Evolutionary conservation across 805 yeast genomes (phyloP).

Genomic region (Blastobotrys terrestris): DNA sequence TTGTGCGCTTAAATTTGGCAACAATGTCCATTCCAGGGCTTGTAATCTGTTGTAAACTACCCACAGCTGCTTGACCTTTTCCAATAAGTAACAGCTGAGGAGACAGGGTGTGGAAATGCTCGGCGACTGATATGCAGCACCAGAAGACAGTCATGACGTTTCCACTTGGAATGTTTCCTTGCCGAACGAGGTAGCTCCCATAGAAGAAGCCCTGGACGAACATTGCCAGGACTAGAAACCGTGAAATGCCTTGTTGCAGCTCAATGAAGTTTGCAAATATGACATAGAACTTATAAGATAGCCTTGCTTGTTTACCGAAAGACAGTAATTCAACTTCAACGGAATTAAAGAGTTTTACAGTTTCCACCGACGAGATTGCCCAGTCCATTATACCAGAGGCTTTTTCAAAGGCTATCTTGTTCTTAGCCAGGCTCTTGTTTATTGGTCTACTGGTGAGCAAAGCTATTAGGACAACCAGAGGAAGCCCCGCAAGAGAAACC

Average conservation of each 20-base stretch:
- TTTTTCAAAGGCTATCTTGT: slow-evolving; percentile 49
- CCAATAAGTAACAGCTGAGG: slow-evolving; percentile 56
- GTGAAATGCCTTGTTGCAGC: slow-evolving; percentile 50
- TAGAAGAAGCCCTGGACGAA: slow-evolving; percentile 93
- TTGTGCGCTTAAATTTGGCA: slow-evolving; percentile 12
- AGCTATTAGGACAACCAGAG: slow-evolving; percentile 51
- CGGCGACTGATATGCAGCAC: slow-evolving; percentile 69
- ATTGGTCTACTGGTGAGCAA: slow-evolving; percentile 46
- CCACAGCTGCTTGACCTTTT: slow-evolving; percentile 66
- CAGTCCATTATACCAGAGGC: slow-evolving; percentile 65
- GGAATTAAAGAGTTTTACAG: slow-evolving; percentile 59
- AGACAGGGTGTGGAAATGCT: slow-evolving; percentile 48
- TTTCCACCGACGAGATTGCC: slow-evolving; percentile 53
- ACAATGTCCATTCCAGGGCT: slow-evolving; percentile 15
- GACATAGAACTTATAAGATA: slow-evolving; percentile 38
- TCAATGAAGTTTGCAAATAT: slow-evolving; percentile 42
- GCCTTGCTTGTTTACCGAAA: slow-evolving; percentile 33
- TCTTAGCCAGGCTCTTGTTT: slow-evolving; percentile 43
- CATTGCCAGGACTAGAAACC: slow-evolving; percentile 57
- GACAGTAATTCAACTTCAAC: slow-evolving; percentile 44
- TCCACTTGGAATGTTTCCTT: slow-evolving; percentile 47
- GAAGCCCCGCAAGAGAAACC: slow-evolving; percentile 67
- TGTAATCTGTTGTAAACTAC: slow-evolving; percentile 41
- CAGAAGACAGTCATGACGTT: slow-evolving; percentile 77
- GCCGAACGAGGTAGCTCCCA: slow-evolving; percentile 62